A percentile compares a stretch with the other conserved stretches of the same genome.
Conservation (phyloP, 2,329 filamentous ascomycete species). For the Rachicladosporium sp. region DNA sequence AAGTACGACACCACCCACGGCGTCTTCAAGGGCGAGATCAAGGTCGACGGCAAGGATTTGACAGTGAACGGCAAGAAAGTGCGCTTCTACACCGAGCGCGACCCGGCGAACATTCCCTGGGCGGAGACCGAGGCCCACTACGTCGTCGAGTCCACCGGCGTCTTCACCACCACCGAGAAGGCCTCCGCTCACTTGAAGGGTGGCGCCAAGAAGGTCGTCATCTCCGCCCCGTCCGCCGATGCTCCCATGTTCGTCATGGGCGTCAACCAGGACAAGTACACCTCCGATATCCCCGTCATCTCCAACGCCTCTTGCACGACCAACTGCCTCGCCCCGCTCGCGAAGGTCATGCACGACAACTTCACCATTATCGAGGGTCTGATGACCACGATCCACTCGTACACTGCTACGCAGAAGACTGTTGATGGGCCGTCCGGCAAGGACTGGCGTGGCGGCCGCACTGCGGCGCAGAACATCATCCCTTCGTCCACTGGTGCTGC, state of each 20-base stretch:
- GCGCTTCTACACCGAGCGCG: conserved; percentile 87
- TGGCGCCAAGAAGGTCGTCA: conserved; percentile 85
- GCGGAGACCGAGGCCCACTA: conserved; percentile 75
- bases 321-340: conserved; percentile 98
- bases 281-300: conserved; percentile 79
- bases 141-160: conserved; percentile 94
- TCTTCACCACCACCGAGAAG: conserved; percentile 98
- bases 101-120: conserved; percentile 88
- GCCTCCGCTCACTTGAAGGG: conserved; percentile 87
- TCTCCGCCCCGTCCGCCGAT: conserved; percentile 84
- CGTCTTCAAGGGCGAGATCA: conserved; percentile 83
- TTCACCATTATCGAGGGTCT: conserved; percentile 95
- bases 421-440: conserved; percentile 95
- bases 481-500: conserved; percentile 97
- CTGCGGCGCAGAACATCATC: conserved; percentile 99
- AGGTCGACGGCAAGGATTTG: conserved; percentile 59
- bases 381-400: conserved; percentile 99
- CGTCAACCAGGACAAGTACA: conserved; percentile 93
- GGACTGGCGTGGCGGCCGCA: conserved; percentile 99
- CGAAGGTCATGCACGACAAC: conserved; percentile 99
- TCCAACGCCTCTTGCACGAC: conserved; percentile 99
- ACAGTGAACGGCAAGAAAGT: conserved; percentile 88
- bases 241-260: conserved; percentile 99
- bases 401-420: conserved; percentile 99
- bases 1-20: conserved; percentile 99